These are phyloP conservation scores for Ganoderma sinense DNA, from an alignment of 1,284 basidiomycete genomes.

Conservation along the genomic window DNA sequence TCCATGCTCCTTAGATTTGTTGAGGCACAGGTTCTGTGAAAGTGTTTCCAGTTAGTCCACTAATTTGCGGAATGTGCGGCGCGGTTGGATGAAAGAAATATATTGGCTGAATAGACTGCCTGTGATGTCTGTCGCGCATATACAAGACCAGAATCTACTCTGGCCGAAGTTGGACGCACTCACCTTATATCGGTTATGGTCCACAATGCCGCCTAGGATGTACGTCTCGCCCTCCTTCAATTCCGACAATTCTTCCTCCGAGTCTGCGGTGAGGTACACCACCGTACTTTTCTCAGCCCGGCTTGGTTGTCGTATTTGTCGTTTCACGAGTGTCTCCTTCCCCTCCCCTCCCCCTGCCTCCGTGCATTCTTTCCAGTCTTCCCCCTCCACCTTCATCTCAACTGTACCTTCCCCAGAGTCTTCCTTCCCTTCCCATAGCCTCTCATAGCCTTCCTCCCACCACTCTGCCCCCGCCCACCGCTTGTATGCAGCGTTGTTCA, in stretches of 20 bases:
- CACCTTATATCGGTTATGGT: conserved; percentile 97
- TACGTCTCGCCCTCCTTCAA: conserved; percentile 90
- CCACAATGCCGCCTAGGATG: conserved; percentile 96
- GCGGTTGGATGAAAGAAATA: not conserved
- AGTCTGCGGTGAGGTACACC: conserved; percentile 96
- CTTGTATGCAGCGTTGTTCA: conserved; percentile 74
- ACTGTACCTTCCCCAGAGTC: not conserved
- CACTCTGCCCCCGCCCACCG: conserved; percentile 87
- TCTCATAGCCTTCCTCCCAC: conserved; percentile 79
- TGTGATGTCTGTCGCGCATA: not conserved
- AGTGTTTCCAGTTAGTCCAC: not conserved
- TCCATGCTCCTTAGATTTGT: conserved; percentile 81
- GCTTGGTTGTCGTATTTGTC: conserved; percentile 29
- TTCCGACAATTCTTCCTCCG: conserved; percentile 83
- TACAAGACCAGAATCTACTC: not conserved
- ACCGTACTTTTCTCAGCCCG: conserved; percentile 52
- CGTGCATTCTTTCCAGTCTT: not conserved
- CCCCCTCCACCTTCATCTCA: not conserved
- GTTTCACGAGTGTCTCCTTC: conserved; percentile 11
- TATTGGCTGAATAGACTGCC: not conserved
- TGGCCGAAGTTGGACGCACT: conserved; percentile 15
- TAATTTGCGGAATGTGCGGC: conserved; percentile 10
- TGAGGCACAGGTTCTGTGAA: conserved; percentile 83
- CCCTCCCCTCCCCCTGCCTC: not conserved
- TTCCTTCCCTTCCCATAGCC: conserved; percentile 60